phyloP scores from a whole-genome alignment of 1,284 basidiomycete genomes.

The Cryptococcus jaspeensis region DNA sequence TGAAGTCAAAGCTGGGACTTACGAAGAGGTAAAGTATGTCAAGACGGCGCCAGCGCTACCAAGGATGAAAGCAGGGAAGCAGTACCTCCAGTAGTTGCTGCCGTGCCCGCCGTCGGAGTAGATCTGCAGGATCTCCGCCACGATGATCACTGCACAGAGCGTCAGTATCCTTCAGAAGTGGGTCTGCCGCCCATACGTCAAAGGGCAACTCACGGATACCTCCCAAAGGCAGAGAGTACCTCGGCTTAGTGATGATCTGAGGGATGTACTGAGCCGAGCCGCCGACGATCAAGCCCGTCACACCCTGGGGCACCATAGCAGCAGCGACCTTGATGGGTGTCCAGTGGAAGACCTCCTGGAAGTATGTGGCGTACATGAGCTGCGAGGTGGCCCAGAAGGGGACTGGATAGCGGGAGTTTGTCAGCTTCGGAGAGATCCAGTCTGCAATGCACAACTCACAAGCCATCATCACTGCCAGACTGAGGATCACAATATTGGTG shows the following conservation, averaged over 20 bases:
- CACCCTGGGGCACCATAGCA: conserved; percentile 42
- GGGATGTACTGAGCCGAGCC: conserved; percentile 29
- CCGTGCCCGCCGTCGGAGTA: conserved; percentile 40
- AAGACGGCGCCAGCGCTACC: conserved; percentile 26
- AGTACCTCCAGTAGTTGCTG: conserved; percentile 42
- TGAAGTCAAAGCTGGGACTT: background rate
- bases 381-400: conserved; percentile 42
- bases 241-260: conserved; percentile 32
- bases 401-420: conserved; percentile 22
- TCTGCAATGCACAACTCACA: no score
- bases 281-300: conserved; percentile 33
- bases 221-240: conserved; percentile 26
- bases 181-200: no score
- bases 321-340: conserved; percentile 37
- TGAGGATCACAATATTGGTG: conserved; percentile 35
- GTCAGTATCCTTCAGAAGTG: background rate
- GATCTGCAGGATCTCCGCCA: conserved; percentile 29
- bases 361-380: conserved; percentile 30
- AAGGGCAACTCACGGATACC: conserved; percentile 29
- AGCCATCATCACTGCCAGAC: conserved; percentile 20
- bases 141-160: conserved; percentile 37
- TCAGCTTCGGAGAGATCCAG: background rate
- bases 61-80: conserved; percentile 36
- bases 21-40: conserved; percentile 26
- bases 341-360: conserved; percentile 14